Evolutionary conservation across 257 asterid species (phyloP), one percentile per base, ranked within the genome.

Genomic region (Henckelia pumila): DNA sequence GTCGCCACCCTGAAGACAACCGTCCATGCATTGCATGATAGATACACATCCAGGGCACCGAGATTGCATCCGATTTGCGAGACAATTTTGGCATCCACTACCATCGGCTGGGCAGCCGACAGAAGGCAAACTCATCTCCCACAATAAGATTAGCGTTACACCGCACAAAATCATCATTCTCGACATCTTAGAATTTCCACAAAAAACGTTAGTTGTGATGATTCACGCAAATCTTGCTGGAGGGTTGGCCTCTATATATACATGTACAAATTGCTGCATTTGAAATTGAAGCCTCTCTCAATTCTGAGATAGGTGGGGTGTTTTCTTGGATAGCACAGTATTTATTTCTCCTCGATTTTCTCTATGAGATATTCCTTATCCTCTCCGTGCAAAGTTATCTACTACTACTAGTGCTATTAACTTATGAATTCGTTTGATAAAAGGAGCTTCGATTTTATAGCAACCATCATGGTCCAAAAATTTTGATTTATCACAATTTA

Each of bases 1-100:
- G 2, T 78, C 35, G 29, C 92, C 95, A 6, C 73, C 80, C 96
- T 92, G 87, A 73, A 92, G 72, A 10, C 98, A 92, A 37, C 56
- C 63, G 9, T 87, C 85, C 95, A 83, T 81, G 85, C 98, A 92
- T 13, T 80, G 85, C 92, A 92, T 83, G 32, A 77, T 80, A 0
- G 89, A 74, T 5, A 63, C 84, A 22, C 98, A 92, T 8, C 81
- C 80, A 0, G 96, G 96, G 80, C 98, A 92, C 26, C 77, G 83
- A 14, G 64, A 16, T 58, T 81, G 82, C 85, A 87, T 76, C 60
- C 69, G 86, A 47, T 78, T 76, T 3, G 61, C 56, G 50, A 92
- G 81, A 76, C 96, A 92, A 56, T 56, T 75, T 61, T 88, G 52
- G 78, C 98, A 92, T 6, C 72, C 76, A 6, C 76, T 71, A n/a